These are phyloP conservation scores for Lachancea mirantina DNA, from an alignment of 805 yeast species.

Conservation along the genomic window DNA sequence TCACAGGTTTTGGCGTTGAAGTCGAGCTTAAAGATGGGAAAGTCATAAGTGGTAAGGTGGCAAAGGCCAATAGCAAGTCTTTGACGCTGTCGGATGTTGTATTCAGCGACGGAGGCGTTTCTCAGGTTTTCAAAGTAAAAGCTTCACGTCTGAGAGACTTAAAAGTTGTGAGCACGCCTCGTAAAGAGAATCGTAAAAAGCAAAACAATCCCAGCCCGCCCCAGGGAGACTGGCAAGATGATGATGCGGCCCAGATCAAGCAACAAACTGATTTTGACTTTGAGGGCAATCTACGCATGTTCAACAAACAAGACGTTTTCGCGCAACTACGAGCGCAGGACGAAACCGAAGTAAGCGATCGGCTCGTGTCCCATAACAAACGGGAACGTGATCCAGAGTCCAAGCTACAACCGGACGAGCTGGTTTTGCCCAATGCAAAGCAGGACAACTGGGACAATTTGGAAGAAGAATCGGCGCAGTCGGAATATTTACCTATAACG, in stretches of 20 bases:
- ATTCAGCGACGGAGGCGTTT: conserved; percentile 26
- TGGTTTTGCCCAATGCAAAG: conserved; percentile 49
- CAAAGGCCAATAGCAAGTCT: conserved; percentile 36
- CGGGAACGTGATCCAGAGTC: too few relatives aligned
- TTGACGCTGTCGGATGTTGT: conserved; percentile 35
- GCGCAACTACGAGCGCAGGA: conserved; percentile 67
- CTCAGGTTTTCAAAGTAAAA: conserved; percentile 30
- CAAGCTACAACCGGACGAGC: conserved; percentile 56
- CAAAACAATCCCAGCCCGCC: neutral
- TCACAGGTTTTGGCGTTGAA: conserved; percentile 41
- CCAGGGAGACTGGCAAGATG: conserved; percentile 39
- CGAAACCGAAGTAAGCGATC: conserved; percentile 46
- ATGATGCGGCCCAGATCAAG: conserved; percentile 43
- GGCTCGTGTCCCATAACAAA: conserved; percentile 74
- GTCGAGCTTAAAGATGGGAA: conserved; percentile 38
- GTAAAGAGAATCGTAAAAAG: conserved; percentile 8
- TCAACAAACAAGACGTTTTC: conserved; percentile 74
- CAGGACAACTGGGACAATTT: conserved; percentile 50
- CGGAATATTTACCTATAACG: conserved; percentile 27
- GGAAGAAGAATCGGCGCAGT: conserved; percentile 15
- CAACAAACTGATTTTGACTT: conserved; percentile 71
- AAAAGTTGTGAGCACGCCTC: conserved; percentile 26
- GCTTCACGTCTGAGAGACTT: conserved; percentile 31
- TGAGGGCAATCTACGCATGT: conserved; percentile 69
- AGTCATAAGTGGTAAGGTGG: conserved; percentile 35